A percentile compares a stretch with the other conserved stretches of the same genome.
Evolutionary conservation across 257 asterid genomes (phyloP).

Genomic region (Eustoma russellianum): DNA sequence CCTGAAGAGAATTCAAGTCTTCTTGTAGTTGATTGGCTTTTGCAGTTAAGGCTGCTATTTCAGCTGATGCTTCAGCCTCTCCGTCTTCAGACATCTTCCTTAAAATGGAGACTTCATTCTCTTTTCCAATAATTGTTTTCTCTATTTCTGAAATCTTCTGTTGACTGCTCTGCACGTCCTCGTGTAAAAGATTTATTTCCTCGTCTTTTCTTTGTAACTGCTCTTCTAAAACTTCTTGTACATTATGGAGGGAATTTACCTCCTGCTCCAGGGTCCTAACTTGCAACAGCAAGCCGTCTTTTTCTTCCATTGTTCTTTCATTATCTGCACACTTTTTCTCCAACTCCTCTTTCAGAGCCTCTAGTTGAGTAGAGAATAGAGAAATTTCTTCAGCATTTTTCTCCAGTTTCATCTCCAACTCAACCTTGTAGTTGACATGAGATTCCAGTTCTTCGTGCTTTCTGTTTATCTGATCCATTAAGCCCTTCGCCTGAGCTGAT

Average conservation of each 20-base stretch:
- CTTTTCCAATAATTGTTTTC: conserved; percentile 9
- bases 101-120: conserved; percentile 25
- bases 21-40: conserved; percentile 34
- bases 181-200: conserved; percentile 30
- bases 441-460: conserved; percentile 41
- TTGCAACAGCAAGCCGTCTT: conserved; percentile 23
- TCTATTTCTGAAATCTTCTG: conserved; percentile 26
- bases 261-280: conserved; percentile 29
- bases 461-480: conserved; percentile 28
- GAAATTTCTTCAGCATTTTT: conserved; percentile 35
- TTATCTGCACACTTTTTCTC: conserved; percentile 23
- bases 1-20: conserved; percentile 34
- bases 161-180: conserved; percentile 20
- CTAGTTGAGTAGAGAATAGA: conserved; percentile 31
- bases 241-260: conserved; percentile 30
- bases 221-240: conserved; percentile 40
- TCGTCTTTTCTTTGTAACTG: conserved; percentile 33
- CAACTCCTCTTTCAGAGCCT: conserved; percentile 39
- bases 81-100: conserved; percentile 31
- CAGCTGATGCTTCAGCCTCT: conserved; percentile 33
- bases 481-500: conserved; percentile 32
- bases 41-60: conserved; percentile 23
- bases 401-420: conserved; percentile 31
- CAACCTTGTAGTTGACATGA: conserved; percentile 32
- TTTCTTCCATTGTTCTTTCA: conserved; percentile 44